Percentiles rank a stretch among this genome's conserved stretches.
These are phyloP conservation scores for Filobasidium floriforme DNA, from an alignment of 768 basidiomycete species.

Conservation along the genomic window DNA sequence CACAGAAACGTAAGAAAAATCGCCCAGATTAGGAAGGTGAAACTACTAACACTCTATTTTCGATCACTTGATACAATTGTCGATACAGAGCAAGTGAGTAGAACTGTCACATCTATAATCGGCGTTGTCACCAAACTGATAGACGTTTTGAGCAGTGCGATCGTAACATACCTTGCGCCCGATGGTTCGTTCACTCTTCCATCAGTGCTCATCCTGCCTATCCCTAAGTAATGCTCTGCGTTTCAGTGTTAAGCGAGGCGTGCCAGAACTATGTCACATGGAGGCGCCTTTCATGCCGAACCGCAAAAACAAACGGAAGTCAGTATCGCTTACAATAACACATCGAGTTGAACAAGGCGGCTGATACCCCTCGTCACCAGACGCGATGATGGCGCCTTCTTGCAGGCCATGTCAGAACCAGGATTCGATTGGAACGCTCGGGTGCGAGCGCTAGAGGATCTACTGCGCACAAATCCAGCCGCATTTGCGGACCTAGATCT, in stretches of 20 bases:
- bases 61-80: no score
- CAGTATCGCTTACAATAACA: no score
- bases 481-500: constrained; percentile 16
- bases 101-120: no score
- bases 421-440: constrained; percentile 3
- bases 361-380: constrained; percentile 11
- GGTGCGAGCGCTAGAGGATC: constrained; percentile 30
- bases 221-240: neutral
- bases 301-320: constrained; percentile 30
- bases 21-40: no score
- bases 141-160: constrained; percentile 31
- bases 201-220: no score
- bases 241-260: constrained; percentile 36
- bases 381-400: constrained; percentile 28
- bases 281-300: constrained; percentile 34
- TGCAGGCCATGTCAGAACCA: constrained; percentile 16
- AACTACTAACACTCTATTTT: no score
- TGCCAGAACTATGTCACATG: constrained; percentile 38
- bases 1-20: constrained; percentile 33
- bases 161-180: constrained; percentile 37
- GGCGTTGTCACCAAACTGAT: neutral
- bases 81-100: no score
- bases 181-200: constrained; percentile 29
- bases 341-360: no score
- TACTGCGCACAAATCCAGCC: constrained; percentile 33